A percentile compares a stretch with the other conserved stretches of the same genome.
Evolutionary conservation across 202 grass and related monocot species (phyloP).

Genomic region (Carex arenaria): DNA sequence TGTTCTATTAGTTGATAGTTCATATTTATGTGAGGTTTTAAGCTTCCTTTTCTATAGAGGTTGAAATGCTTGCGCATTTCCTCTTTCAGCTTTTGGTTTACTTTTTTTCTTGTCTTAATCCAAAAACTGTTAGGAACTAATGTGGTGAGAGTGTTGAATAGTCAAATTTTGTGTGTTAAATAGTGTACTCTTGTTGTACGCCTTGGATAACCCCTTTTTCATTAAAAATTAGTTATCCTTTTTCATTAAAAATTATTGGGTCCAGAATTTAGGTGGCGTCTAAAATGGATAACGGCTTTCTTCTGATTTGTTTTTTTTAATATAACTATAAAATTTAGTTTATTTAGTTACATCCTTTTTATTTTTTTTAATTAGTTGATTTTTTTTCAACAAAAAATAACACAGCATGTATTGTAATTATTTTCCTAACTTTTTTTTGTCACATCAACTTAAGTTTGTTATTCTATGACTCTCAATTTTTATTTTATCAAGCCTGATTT

Average conservation of each 20-base stretch:
- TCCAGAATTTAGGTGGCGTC: neutral
- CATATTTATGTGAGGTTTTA: neutral
- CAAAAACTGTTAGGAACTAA: neutral
- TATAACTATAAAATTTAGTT: neutral
- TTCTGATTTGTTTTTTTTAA: neutral
- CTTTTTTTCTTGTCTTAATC: neutral
- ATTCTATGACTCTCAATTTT: neutral
- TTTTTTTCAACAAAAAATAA: neutral
- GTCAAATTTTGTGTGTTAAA: neutral
- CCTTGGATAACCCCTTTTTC: neutral
- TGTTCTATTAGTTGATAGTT: slow-evolving; percentile 19
- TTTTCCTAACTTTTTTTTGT: neutral
- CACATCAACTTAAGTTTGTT: neutral
- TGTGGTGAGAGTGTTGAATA: neutral
- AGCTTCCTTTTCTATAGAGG: slow-evolving; percentile 19
- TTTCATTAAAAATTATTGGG: neutral
- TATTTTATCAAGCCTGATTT: neutral
- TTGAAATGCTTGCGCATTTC: neutral
- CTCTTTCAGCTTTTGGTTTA: neutral
- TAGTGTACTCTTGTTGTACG: neutral
- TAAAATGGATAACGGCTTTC: neutral
- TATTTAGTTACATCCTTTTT: neutral
- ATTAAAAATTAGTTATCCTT: neutral
- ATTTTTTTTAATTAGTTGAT: neutral
- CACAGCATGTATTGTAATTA: neutral